Evolutionary conservation across 2,329 filamentous ascomycete genomes (phyloP), one percentile per base, ranked within the genome.

Genomic region (Aspergillus sojae): DNA sequence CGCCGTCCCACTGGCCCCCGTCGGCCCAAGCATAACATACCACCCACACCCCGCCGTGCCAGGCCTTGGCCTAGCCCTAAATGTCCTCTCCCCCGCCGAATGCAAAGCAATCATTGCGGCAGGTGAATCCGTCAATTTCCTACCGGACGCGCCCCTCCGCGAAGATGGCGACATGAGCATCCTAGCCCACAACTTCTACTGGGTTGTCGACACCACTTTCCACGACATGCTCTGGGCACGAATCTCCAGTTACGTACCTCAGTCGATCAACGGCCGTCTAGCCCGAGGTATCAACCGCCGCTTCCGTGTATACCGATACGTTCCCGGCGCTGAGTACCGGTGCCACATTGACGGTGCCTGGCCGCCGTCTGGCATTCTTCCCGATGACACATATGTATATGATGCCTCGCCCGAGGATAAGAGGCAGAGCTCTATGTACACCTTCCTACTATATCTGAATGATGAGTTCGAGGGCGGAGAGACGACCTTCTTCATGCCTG

Each of bases 111-210:
- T 92, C 60, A 87, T 92, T 23, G 85, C 87, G 0, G 87, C 89
- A 0, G 89, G 86, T 5, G 89, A 92, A 72, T 81, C 82, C 0
- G 84, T 90, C 53, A 84, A 85, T 7, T 92, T 91, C 66, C 80
- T 89, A 0, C 89, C 89, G 0, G 89, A 92, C 69, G 87, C 88
- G 0, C 89, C 89, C 0, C 78, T 91, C 34, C 85, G 87, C 2
- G 86, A 87, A n/a, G 87, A 88, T 61, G 87, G 86, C 19, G 87
- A 90, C 59, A 82, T 83, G 28, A 90, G 87, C 70, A 84, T 91
- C 54, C 75, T 91, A 1, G 89, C 89, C 0, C 89, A 91, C 78
- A 91, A 91, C 74, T 90, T 91, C 68, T 91, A 91, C 79, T 91
- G 89, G 89, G 81, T 91, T 10, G 82, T 88, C 14, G 89, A 91